Conservation (phyloP, 192 early-diverging fungal genomes). For the Fimicolochytrium jonesii region DNA sequence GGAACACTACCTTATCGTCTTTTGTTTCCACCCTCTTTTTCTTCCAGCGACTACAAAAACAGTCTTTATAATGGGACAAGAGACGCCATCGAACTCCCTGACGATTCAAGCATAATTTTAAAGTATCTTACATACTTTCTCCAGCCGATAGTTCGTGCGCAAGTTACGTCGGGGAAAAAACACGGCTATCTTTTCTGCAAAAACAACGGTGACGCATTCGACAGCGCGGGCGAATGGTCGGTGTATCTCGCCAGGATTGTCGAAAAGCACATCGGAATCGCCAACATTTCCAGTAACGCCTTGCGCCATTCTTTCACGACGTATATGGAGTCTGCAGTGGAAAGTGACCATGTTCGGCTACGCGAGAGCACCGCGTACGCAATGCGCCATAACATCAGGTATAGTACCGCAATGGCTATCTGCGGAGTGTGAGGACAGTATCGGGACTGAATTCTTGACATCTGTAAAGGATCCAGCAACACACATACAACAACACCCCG, state of each 20-base stretch:
- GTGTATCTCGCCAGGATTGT: not conserved
- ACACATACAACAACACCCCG: not conserved
- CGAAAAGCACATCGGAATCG: not conserved
- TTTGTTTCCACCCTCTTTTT: not conserved
- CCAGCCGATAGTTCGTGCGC: not conserved
- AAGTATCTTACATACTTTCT: constrained; percentile 2
- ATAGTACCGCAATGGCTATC: too few species aligned
- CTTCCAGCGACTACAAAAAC: constrained; percentile 4
- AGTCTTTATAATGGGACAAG: not conserved
- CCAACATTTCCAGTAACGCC: not conserved
- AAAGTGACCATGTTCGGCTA: not conserved
- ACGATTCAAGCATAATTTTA: not conserved
- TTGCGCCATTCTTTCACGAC: not conserved
- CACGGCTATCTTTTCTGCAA: constrained; percentile 18
- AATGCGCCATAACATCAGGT: not conserved
- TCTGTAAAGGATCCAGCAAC: constrained; percentile 17
- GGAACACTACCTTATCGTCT: not conserved
- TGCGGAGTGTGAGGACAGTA: too few species aligned
- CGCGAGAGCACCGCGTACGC: not conserved
- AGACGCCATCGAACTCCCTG: not conserved
- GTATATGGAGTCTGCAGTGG: not conserved
- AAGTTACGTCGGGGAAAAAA: not conserved
- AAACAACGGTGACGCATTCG: not conserved
- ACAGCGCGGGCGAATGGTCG: constrained; percentile 4
- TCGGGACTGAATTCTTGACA: too few species aligned